phyloP scores from a whole-genome alignment of 2,329 filamentous ascomycete genomes.

The Sporothrix pseudoabietina region DNA sequence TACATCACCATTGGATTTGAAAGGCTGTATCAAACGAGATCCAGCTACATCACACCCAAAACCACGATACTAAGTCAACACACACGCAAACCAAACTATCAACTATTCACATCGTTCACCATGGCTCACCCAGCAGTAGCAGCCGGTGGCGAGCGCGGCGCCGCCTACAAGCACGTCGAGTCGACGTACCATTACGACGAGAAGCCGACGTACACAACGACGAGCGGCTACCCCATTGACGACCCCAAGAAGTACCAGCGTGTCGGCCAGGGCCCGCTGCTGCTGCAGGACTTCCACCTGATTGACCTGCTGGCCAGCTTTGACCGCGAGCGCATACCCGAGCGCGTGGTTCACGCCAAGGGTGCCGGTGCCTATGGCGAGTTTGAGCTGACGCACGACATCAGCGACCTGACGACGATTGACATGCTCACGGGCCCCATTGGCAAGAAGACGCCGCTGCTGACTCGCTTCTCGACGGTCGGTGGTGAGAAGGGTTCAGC shows the following conservation, averaged over 20 bases:
- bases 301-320: constrained; percentile 63
- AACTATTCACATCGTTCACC: background rate
- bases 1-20: background rate
- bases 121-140: constrained; percentile 13
- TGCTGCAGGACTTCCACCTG: constrained; percentile 67
- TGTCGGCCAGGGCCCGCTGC: constrained; percentile 53
- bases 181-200: constrained; percentile 59
- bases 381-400: constrained; percentile 37
- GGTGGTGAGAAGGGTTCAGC: constrained; percentile 71
- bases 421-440: constrained; percentile 32
- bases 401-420: constrained; percentile 32
- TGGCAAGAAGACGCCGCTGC: constrained; percentile 58
- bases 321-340: constrained; percentile 44
- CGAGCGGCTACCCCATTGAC: constrained; percentile 60
- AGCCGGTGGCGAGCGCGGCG: background rate
- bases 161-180: constrained; percentile 22
- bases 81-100: background rate
- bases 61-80: background rate
- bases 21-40: background rate
- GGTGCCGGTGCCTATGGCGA: constrained; percentile 38
- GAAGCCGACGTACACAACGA: constrained; percentile 60
- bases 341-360: constrained; percentile 39
- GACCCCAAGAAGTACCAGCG: constrained; percentile 45
- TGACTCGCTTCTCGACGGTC: constrained; percentile 74
- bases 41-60: background rate